These are phyloP conservation scores for Cephalotrichum gorgonifer DNA, from an alignment of 2,329 filamentous ascomycete species.

Conservation along the genomic window DNA sequence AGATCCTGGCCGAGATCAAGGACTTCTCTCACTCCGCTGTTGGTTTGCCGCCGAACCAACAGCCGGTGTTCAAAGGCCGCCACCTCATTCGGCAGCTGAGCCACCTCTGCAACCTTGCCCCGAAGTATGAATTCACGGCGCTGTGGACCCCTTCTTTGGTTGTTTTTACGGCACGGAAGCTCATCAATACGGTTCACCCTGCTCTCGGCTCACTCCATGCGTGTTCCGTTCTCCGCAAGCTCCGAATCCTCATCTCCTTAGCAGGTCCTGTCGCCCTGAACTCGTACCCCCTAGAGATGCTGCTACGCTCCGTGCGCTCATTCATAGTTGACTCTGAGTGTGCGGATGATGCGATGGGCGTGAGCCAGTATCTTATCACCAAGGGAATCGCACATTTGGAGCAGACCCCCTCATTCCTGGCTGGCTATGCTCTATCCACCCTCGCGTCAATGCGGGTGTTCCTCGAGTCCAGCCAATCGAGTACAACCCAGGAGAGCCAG, in stretches of 20 bases:
- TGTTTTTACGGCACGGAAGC: slow-evolving; percentile 61
- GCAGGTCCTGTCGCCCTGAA: slow-evolving; percentile 62
- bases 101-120: slow-evolving; percentile 62
- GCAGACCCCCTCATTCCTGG: slow-evolving; percentile 62
- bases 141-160: slow-evolving; percentile 72
- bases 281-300: slow-evolving; percentile 83
- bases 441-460: slow-evolving; percentile 71
- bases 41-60: slow-evolving; percentile 64
- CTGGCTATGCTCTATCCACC: slow-evolving; percentile 69
- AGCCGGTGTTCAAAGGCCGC: slow-evolving; percentile 75
- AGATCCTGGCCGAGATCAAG: slow-evolving; percentile 60
- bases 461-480: slow-evolving; percentile 62
- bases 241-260: slow-evolving; percentile 70
- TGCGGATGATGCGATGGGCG: slow-evolving; percentile 79
- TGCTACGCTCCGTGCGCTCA: slow-evolving; percentile 67
- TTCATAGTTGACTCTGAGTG: slow-evolving; percentile 79
- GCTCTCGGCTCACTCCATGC: slow-evolving; percentile 80
- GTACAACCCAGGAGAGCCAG: slow-evolving; percentile 76
- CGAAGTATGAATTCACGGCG: slow-evolving; percentile 46
- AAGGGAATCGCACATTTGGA: slow-evolving; percentile 56
- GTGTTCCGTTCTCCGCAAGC: slow-evolving; percentile 75
- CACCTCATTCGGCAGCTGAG: slow-evolving; percentile 67
- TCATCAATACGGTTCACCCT: slow-evolving; percentile 72
- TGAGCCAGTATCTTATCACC: slow-evolving; percentile 73
- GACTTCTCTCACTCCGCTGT: slow-evolving; percentile 54